These are phyloP conservation scores for Daldinia concentrica DNA, from an alignment of 495 filamentous ascomycete genomes.

Conservation along the genomic window DNA sequence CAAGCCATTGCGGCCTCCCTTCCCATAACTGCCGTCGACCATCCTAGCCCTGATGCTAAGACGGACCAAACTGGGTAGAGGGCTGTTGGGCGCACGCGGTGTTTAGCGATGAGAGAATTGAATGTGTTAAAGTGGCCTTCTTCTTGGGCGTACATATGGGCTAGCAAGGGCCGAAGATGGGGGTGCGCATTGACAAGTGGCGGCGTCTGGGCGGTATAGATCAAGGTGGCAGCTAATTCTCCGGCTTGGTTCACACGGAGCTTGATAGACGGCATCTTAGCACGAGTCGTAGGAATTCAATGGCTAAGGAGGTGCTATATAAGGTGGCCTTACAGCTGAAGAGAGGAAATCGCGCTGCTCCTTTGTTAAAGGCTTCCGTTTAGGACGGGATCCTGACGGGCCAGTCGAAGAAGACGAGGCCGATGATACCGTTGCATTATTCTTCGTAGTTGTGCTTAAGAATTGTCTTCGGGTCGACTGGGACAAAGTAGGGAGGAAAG, in stretches of 20 bases:
- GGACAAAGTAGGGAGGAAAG: slow-evolving; percentile 4
- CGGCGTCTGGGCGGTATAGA: slow-evolving; percentile 83
- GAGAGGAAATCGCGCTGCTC: slow-evolving; percentile 80
- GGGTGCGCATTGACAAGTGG: slow-evolving; percentile 80
- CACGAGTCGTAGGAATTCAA: slow-evolving; percentile 23
- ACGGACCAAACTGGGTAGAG: slow-evolving; percentile 94
- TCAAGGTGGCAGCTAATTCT: slow-evolving; percentile 85
- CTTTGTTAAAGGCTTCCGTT: slow-evolving; percentile 66
- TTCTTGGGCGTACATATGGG: slow-evolving; percentile 98
- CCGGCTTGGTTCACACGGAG: slow-evolving; percentile 92
- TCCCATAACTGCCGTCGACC: slow-evolving; percentile 89
- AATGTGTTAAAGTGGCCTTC: slow-evolving; percentile 85
- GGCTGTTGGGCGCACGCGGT: slow-evolving; percentile 91
- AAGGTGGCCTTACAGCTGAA: slow-evolving; percentile 64
- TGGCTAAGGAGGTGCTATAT: slow-evolving; percentile 8
- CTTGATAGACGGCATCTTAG: slow-evolving; percentile 37
- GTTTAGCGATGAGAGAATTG: slow-evolving; percentile 82
- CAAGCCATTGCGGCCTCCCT: slow-evolving; percentile 98
- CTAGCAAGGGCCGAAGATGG: slow-evolving; percentile 87
- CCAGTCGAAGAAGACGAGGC: slow-evolving; percentile 20
- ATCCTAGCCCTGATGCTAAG: slow-evolving; percentile 84
- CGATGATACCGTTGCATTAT: slow-evolving; percentile 16
- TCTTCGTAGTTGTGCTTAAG: slow-evolving; percentile 18
- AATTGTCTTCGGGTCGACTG: slow-evolving; percentile 9
- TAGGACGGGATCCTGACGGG: slow-evolving; percentile 48